A percentile compares a stretch with the other conserved stretches of the same genome.
phyloP scores from a whole-genome alignment of 2,329 filamentous ascomycete species.

The Exophiala alcalophila region DNA sequence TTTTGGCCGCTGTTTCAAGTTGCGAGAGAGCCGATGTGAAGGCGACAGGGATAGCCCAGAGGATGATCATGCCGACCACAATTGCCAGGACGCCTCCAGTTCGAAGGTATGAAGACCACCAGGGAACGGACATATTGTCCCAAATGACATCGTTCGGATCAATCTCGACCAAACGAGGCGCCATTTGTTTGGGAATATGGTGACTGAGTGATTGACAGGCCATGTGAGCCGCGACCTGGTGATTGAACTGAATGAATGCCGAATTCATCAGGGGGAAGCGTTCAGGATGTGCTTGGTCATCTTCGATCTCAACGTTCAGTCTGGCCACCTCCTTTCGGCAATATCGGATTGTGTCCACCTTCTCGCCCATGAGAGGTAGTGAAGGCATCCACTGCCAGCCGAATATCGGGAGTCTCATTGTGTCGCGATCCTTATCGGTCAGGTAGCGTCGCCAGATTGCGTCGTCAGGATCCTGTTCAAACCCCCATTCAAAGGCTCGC shows the following conservation, averaged over 20 bases:
- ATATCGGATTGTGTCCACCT: conserved; percentile 93
- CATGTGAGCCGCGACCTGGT: conserved; percentile 97
- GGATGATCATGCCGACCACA: conserved; percentile 72
- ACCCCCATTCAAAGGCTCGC: conserved; percentile 60
- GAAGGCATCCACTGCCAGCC: conserved; percentile 68
- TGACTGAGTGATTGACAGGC: conserved; percentile 89
- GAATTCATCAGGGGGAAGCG: conserved; percentile 91
- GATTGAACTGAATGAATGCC: conserved; percentile 97
- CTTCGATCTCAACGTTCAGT: conserved; percentile 86
- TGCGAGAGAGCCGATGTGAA: conserved; percentile 83
- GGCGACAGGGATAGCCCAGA: conserved; percentile 88
- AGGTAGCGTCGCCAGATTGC: conserved; percentile 81
- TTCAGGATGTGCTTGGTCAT: conserved; percentile 81
- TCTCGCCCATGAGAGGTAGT: conserved; percentile 76
- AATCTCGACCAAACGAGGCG: conserved; percentile 87
- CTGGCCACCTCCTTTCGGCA: conserved; percentile 82
- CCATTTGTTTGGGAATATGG: conserved; percentile 90
- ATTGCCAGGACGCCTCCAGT: conserved; percentile 62
- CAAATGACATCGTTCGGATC: conserved; percentile 89
- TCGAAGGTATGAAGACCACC: conserved; percentile 86
- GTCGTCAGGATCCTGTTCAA: conserved; percentile 60
- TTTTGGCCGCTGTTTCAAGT: conserved; percentile 64
- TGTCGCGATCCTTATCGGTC: conserved; percentile 76
- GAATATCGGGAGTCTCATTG: conserved; percentile 69
- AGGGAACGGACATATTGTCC: conserved; percentile 94